phyloP scores from a whole-genome alignment of 2,329 filamentous ascomycete genomes.

The Clonostachys rosea region DNA sequence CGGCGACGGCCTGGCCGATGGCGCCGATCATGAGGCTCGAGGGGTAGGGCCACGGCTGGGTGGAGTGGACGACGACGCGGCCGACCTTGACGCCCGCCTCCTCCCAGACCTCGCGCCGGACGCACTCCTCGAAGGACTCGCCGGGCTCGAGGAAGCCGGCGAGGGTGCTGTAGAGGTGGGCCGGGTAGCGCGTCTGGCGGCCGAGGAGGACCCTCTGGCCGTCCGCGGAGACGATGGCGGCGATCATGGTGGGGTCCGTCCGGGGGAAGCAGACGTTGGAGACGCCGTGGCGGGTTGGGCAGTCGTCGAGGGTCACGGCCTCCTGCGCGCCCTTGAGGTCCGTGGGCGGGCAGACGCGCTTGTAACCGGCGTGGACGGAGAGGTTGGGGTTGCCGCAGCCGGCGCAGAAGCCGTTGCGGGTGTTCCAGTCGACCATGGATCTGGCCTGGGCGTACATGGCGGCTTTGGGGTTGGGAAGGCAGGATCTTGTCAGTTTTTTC shows the following conservation, averaged over 20 bases:
- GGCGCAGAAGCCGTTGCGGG: slow-evolving; percentile 85
- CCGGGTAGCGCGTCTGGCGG: slow-evolving; percentile 77
- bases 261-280: slow-evolving; percentile 91
- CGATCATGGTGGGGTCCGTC: slow-evolving; percentile 93
- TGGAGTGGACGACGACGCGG: slow-evolving; percentile 75
- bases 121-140: slow-evolving; percentile 80
- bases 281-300: slow-evolving; percentile 76
- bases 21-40: slow-evolving; percentile 83
- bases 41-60: slow-evolving; percentile 85
- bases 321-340: slow-evolving; percentile 46
- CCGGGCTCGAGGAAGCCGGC: slow-evolving; percentile 83
- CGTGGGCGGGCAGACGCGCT: slow-evolving; percentile 71
- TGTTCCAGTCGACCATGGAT: slow-evolving; percentile 90
- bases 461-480: slow-evolving; percentile 44
- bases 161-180: slow-evolving; percentile 82
- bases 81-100: slow-evolving; percentile 75
- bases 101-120: slow-evolving; percentile 81
- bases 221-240: slow-evolving; percentile 81
- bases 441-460: slow-evolving; percentile 88
- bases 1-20: slow-evolving; percentile 76
- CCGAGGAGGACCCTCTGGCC: slow-evolving; percentile 77
- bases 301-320: slow-evolving; percentile 50
- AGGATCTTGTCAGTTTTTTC: not conserved
- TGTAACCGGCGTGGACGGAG: slow-evolving; percentile 74
- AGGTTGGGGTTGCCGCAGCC: slow-evolving; percentile 82